Evolutionary conservation across 176 grass and related monocot genomes (phyloP).

Genomic region (Canna indica): DNA sequence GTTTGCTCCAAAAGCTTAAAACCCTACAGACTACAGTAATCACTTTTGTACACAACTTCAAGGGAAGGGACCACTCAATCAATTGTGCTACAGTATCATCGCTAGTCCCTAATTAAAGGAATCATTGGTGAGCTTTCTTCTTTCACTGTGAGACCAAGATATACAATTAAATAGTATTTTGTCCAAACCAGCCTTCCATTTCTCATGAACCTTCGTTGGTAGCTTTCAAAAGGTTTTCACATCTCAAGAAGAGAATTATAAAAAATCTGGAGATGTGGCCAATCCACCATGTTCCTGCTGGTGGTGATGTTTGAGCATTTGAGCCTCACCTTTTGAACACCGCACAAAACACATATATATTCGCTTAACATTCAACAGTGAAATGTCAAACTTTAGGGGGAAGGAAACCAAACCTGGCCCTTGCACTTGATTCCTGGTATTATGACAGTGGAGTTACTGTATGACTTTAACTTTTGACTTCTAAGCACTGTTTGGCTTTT

Average conservation of each 20-base stretch:
- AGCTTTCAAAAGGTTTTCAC: too few species aligned
- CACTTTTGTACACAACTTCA: not conserved
- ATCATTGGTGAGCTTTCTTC: not conserved
- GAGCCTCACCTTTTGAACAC: not conserved
- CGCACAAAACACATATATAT: not conserved
- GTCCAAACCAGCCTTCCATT: not conserved
- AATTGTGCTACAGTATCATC: not conserved
- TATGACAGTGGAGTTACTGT: conserved; percentile 8
- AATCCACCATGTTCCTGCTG: not conserved
- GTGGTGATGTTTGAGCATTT: not conserved
- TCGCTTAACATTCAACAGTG: not conserved
- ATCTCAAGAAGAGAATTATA: not conserved
- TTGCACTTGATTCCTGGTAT: conserved; percentile 13
- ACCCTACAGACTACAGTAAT: too few species aligned
- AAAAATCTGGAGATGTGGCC: not conserved
- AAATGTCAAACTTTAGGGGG: not conserved
- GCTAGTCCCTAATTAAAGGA: not conserved
- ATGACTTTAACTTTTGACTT: conserved; percentile 4
- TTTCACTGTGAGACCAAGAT: not conserved
- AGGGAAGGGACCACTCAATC: not conserved
- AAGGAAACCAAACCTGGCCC: not conserved
- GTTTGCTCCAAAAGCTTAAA: not conserved
- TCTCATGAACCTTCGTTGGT: not conserved
- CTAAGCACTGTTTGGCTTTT: conserved; percentile 10
- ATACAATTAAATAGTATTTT: not conserved